Conservation (phyloP, 208 protist genomes). For the Trichomonas gallinae region DNA sequence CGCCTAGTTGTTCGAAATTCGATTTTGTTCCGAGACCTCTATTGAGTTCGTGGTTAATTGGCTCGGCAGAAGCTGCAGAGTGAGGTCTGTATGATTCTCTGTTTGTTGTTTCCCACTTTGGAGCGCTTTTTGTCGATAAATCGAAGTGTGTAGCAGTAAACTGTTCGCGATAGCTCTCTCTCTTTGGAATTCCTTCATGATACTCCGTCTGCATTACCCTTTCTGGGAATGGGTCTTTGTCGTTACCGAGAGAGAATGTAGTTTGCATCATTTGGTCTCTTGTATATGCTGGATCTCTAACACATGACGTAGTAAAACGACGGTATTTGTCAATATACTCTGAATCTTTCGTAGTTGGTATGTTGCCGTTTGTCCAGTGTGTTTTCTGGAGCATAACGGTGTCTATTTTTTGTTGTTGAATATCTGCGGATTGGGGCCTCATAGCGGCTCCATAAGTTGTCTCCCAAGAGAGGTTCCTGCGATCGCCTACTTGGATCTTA, state of each 20-base stretch:
- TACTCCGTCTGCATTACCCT: too few relatives aligned
- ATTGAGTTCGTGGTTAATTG: background rate
- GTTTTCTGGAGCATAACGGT: background rate
- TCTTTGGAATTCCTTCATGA: background rate
- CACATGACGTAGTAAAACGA: background rate
- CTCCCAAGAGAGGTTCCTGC: background rate
- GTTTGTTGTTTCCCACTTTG: slow-evolving; percentile 8
- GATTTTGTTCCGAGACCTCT: background rate
- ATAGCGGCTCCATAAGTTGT: background rate
- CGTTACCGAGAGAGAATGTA: background rate
- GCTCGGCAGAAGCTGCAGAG: background rate
- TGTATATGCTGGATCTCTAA: background rate
- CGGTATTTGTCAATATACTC: background rate
- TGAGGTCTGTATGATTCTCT: background rate
- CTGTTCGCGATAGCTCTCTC: background rate
- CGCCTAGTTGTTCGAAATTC: background rate
- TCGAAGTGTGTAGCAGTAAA: background rate
- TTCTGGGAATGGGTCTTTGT: too few relatives aligned
- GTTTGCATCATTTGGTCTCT: background rate
- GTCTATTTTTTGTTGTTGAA: background rate
- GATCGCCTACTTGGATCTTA: background rate
- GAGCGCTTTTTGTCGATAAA: background rate
- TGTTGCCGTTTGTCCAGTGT: background rate
- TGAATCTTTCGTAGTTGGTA: background rate
- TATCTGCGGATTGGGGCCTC: background rate